Evolutionary conservation across 1,284 basidiomycete species (phyloP).

Genomic region (Moesziomyces parantarcticus): DNA sequence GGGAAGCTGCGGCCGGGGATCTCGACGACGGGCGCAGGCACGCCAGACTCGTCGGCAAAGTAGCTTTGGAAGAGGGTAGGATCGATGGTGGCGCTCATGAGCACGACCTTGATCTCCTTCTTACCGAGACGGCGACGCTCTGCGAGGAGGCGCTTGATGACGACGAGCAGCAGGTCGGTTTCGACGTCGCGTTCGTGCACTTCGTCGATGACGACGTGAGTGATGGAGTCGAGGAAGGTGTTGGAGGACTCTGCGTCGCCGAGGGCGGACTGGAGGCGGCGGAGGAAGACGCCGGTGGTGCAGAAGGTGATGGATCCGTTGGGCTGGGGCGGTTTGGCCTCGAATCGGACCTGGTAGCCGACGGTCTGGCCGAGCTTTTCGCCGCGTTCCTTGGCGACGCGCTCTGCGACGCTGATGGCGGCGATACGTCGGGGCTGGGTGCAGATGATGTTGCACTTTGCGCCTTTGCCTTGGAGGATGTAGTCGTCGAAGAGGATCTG

Average conservation of each 20-base stretch:
- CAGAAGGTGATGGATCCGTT: constrained; percentile 90
- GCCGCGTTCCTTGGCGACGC: constrained; percentile 89
- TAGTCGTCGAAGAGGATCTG: constrained; percentile 89
- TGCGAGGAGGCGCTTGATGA: constrained; percentile 84
- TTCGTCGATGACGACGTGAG: constrained; percentile 93
- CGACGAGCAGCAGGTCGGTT: constrained; percentile 89
- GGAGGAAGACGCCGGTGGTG: constrained; percentile 91
- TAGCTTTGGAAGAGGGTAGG: constrained; percentile 88
- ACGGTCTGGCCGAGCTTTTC: constrained; percentile 79
- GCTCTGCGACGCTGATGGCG: constrained; percentile 90
- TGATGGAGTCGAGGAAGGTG: constrained; percentile 79
- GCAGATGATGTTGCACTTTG: constrained; percentile 88
- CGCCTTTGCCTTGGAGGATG: constrained; percentile 82
- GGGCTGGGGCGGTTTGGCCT: constrained; percentile 80
- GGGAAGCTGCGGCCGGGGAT: constrained; percentile 94
- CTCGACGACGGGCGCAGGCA: constrained; percentile 80
- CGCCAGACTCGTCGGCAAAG: constrained; percentile 74
- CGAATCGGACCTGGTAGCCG: constrained; percentile 94
- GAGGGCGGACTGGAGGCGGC: constrained; percentile 84
- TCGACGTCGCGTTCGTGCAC: constrained; percentile 96
- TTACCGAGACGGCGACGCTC: constrained; percentile 78
- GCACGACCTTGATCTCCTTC: constrained; percentile 84
- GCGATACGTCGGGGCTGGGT: constrained; percentile 93
- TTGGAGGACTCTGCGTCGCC: constrained; percentile 55
- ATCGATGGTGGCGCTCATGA: constrained; percentile 97